phyloP scores from a whole-genome alignment of 768 basidiomycete species.

The Macrolepiota albuminosa region DNA sequence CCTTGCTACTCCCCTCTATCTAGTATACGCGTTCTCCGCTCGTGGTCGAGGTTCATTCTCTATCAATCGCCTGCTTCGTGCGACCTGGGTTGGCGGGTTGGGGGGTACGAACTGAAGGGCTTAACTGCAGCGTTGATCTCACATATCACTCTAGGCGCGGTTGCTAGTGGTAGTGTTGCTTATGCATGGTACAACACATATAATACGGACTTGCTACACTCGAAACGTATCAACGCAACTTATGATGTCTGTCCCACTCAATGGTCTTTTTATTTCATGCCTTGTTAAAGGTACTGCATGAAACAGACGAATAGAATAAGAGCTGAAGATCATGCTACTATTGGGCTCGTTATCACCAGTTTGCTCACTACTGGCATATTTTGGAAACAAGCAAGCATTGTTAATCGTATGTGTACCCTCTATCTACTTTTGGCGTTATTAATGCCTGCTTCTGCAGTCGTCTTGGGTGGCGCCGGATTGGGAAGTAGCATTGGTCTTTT shows the following conservation, averaged over 20 bases:
- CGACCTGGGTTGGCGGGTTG: constrained; percentile 69
- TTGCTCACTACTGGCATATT: constrained; percentile 65
- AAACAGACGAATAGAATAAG: constrained; percentile 52
- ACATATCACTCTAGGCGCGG: constrained; percentile 34
- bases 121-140: background rate
- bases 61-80: constrained; percentile 59
- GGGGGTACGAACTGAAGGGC: constrained; percentile 35
- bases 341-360: constrained; percentile 61
- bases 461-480: constrained; percentile 67
- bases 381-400: constrained; percentile 60
- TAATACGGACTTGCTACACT: constrained; percentile 42
- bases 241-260: constrained; percentile 47
- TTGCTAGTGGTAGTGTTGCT: constrained; percentile 49
- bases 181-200: constrained; percentile 57
- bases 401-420: constrained; percentile 46
- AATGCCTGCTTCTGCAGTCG: constrained; percentile 36
- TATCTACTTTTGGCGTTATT: background rate
- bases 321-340: constrained; percentile 70
- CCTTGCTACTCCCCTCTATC: constrained; percentile 57
- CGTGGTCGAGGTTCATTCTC: constrained; percentile 52
- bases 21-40: constrained; percentile 45
- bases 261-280: background rate
- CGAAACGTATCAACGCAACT: constrained; percentile 42
- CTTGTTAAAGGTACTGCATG: background rate
- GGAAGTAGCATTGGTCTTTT: constrained; percentile 59